Percentiles rank a stretch among this genome's conserved stretches.
Conservation (phyloP, 2,329 filamentous ascomycete genomes). For the Colletotrichum caudatum region DNA sequence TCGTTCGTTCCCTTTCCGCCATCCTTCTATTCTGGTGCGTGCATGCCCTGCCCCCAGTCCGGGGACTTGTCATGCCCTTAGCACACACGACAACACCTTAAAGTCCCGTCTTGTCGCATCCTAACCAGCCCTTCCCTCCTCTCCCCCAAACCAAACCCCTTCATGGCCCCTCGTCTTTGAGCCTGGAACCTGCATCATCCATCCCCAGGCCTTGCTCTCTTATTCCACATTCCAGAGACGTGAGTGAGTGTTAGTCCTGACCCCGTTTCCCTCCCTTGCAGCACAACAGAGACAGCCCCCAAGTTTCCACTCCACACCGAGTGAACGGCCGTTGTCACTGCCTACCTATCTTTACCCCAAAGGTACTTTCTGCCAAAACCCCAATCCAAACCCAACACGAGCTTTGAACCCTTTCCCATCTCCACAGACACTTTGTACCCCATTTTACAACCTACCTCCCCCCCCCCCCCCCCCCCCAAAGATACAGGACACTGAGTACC, state of each 20-base stretch:
- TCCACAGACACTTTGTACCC: constrained; percentile 4
- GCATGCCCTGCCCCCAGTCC: constrained; percentile 24
- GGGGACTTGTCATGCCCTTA: constrained; percentile 21
- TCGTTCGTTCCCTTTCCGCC: background rate
- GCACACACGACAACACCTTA: constrained; percentile 20
- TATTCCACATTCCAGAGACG: constrained; percentile 8
- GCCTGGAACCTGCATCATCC: constrained; percentile 6
- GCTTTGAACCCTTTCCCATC: constrained; percentile 14
- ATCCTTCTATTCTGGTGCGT: background rate
- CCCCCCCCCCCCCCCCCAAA: constrained; percentile 6
- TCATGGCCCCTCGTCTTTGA: constrained; percentile 16
- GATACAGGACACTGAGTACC: constrained; percentile 16
- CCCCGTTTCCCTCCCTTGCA: constrained; percentile 15
- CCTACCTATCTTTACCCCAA: background rate
- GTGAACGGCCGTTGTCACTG: background rate
- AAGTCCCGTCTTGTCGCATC: constrained; percentile 34
- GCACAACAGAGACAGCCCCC: constrained; percentile 9
- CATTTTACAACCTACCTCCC: background rate
- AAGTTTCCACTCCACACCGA: background rate
- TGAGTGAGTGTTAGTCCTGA: background rate
- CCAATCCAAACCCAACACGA: background rate
- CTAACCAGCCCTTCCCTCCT: constrained; percentile 24
- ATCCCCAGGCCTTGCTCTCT: background rate
- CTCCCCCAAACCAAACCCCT: constrained; percentile 7
- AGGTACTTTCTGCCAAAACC: constrained; percentile 6